Evolutionary conservation across 768 basidiomycete species (phyloP).

Genomic region (Agaricus blazei): DNA sequence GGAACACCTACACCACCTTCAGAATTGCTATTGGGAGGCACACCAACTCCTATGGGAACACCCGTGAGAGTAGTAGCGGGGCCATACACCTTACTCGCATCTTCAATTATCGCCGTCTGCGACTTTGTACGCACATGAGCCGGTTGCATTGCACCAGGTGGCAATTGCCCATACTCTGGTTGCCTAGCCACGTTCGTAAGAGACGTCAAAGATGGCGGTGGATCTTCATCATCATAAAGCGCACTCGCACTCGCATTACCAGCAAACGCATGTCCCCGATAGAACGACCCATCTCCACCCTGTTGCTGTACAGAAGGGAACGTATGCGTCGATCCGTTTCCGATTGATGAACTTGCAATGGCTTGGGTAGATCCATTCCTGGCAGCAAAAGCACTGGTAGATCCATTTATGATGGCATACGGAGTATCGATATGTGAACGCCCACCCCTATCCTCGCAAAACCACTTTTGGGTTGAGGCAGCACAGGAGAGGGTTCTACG

Average conservation of each 20-base stretch:
- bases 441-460: constrained; percentile 90
- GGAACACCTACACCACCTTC: constrained; percentile 1
- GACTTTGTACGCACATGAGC: constrained; percentile 71
- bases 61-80: constrained; percentile 2
- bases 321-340: constrained; percentile 50
- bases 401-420: constrained; percentile 53
- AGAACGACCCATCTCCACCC: constrained; percentile 17
- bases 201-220: constrained; percentile 39
- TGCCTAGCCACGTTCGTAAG: constrained; percentile 39
- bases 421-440: constrained; percentile 81
- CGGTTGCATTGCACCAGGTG: constrained; percentile 64
- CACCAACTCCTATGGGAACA: constrained; percentile 12
- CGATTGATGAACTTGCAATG: constrained; percentile 7
- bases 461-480: constrained; percentile 36
- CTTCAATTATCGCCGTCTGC: constrained; percentile 81
- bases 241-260: not conserved
- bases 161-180: constrained; percentile 29
- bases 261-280: not conserved
- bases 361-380: constrained; percentile 1
- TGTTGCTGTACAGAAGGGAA: constrained; percentile 60
- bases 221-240: constrained; percentile 31
- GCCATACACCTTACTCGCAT: constrained; percentile 31
- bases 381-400: constrained; percentile 21
- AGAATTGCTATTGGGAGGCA: constrained; percentile 16
- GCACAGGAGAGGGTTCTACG: constrained; percentile 20